These are phyloP conservation scores for Fraxinus platypoda DNA, from an alignment of 305 asterid species.

Conservation along the genomic window DNA sequence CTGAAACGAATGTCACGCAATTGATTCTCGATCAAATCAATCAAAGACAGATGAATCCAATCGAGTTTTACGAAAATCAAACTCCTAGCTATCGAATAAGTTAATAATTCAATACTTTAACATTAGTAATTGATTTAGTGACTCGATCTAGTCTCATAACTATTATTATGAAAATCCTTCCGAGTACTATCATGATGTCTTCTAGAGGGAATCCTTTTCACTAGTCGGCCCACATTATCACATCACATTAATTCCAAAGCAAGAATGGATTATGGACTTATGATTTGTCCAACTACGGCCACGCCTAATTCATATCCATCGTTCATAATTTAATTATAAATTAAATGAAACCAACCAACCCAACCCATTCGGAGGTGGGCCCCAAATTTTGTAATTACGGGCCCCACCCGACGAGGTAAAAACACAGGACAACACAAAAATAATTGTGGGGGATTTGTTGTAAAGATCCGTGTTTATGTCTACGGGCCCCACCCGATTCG, in stretches of 20 bases:
- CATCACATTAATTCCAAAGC: neutral
- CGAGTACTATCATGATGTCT: neutral
- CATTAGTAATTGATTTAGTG: neutral
- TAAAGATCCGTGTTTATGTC: neutral
- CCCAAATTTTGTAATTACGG: neutral
- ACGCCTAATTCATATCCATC: neutral
- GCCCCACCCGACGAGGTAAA: conserved; percentile 4
- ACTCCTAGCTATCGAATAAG: neutral
- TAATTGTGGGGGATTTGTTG: neutral
- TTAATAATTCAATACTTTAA: too few relatives aligned
- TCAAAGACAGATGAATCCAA: neutral
- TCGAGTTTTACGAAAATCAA: neutral
- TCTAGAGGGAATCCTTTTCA: neutral
- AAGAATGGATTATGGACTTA: neutral
- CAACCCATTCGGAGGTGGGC: neutral
- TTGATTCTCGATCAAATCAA: neutral
- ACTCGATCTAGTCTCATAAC: neutral
- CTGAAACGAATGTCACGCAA: neutral
- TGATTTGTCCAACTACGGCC: neutral
- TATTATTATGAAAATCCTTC: neutral
- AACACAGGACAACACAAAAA: conserved; percentile 7
- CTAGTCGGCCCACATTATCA: neutral
- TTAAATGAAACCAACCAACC: neutral
- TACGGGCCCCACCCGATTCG: conserved; percentile 5
- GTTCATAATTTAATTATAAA: neutral